Base-by-base conservation (phyloP, 495 filamentous ascomycete genomes). In the Sphaerosporella brunnea region DNA sequence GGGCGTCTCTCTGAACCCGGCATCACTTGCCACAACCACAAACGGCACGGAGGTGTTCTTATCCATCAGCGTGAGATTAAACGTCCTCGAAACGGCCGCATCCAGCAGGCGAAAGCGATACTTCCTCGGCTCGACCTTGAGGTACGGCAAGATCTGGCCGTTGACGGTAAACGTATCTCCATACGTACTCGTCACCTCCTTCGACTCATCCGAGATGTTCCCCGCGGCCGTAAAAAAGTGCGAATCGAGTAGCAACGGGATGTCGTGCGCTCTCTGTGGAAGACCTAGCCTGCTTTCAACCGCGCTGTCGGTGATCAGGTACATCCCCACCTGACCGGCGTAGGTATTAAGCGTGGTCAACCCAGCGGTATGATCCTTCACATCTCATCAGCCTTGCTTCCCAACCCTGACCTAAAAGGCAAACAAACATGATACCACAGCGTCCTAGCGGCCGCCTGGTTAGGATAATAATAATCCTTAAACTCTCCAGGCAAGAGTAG, bases 401-500 rank as follows among this genome's bases (percentile, higher is more conserved):
- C 36, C 19, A 15, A 5, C 19, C 5, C 5, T 5, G 15, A 21
- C 5, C 19, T 8, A 8, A 16, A 15, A 26, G n/a, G n/a, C 28
- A 18, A 45, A 23, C 20, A 18, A 32, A 32, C 28, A 45, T 75
- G 72, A 48, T 74, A 74, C 71, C 71, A 74, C n/a, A 71, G 52
- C 8, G 66, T 63, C 9, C 71, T 63, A 1, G 62, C 68, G 32
- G 4, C 23, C 5, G 53, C 48, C 23, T 51, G 52, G 61, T 73
- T 74, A 23, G 71, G 71, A 52, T 72, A 74, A 53, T 72, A 74
- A 55, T 73, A 75, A 51, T 75, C 72, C 54, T 74, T 73, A 62
- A 67, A 73, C 53, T 72, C 56, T 18, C 68, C 69, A 0, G 62
- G 52, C 0, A 53, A 23, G 0, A 65, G 70, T 2, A 63, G 49